Evolutionary conservation across 129 eudicot species (phyloP).

Genomic region (Helianthus tuberosus): DNA sequence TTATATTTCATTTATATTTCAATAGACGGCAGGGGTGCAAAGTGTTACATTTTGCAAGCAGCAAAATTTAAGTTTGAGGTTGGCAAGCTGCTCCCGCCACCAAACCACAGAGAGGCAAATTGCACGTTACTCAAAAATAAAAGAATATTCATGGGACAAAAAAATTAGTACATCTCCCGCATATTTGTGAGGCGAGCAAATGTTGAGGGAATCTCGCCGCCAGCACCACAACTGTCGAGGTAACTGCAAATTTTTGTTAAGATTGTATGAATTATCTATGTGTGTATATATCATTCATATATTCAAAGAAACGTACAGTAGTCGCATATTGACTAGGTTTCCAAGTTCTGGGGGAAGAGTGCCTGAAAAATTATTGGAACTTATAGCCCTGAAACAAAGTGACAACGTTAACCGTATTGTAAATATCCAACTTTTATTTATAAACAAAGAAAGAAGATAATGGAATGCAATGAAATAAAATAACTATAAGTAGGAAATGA

Average conservation of each 20-base stretch:
- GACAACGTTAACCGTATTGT: background rate
- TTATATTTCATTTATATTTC: too few species aligned
- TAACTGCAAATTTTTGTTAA: constrained; percentile 43
- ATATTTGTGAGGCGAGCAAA: constrained; percentile 53
- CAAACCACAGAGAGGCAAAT: too few species aligned
- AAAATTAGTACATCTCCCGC: constrained; percentile 43
- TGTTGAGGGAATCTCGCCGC: constrained; percentile 68
- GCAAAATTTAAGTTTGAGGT: too few species aligned
- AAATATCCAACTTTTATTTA: background rate
- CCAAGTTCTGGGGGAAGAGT: constrained; percentile 73
- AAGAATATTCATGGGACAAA: constrained; percentile 1
- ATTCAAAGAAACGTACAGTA: constrained; percentile 40
- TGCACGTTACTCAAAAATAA: background rate
- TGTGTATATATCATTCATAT: constrained; percentile 6
- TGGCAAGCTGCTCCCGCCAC: too few species aligned
- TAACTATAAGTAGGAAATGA: constrained; percentile 5
- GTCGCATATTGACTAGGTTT: constrained; percentile 40
- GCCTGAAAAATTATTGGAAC: constrained; percentile 71
- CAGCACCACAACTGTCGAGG: constrained; percentile 59
- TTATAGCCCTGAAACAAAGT: constrained; percentile 47
- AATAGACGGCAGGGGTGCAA: too few species aligned
- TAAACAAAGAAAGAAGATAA: background rate
- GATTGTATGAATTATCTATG: constrained; percentile 11
- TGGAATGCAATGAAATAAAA: background rate
- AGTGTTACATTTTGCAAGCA: too few species aligned